Evolutionary conservation across 306 rosid species (phyloP).

Genomic region (peach (Prunus persica)): DNA sequence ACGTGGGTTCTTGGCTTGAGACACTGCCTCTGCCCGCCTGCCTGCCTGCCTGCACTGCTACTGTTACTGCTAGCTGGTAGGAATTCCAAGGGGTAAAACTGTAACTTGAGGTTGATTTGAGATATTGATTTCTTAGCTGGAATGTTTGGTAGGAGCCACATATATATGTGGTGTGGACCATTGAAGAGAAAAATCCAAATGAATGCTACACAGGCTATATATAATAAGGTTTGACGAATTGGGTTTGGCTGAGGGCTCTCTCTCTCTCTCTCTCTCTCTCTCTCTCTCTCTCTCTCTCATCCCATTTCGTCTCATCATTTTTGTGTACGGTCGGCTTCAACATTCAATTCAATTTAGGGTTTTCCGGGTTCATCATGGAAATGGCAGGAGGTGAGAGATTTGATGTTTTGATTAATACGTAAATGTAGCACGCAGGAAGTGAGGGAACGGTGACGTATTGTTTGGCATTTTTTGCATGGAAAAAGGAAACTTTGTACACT

Average conservation of each 20-base stretch:
- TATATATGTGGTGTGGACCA: not conserved
- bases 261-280: no score
- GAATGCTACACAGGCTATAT: slow-evolving; percentile 4
- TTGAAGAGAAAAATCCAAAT: not conserved
- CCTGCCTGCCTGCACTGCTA: no score
- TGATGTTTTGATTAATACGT: not conserved
- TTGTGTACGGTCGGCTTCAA: not conserved
- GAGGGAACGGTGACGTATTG: not conserved
- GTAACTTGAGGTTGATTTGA: not conserved
- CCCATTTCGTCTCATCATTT: not conserved
- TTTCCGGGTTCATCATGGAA: not conserved
- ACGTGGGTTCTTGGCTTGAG: no score
- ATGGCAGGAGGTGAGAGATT: not conserved
- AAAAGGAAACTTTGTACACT: not conserved
- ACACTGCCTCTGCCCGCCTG: no score
- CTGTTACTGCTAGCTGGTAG: not conserved
- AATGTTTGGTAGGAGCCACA: not conserved
- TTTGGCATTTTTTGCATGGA: not conserved
- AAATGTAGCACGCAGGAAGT: not conserved
- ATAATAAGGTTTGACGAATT: not conserved
- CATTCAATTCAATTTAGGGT: not conserved
- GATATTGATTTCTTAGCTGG: not conserved
- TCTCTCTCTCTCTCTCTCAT: no score
- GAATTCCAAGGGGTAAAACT: not conserved
- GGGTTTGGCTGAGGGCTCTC: not conserved